phyloP scores from a whole-genome alignment of 1,139 yeast genomes.

The Arxiozyma heterogenica region DNA sequence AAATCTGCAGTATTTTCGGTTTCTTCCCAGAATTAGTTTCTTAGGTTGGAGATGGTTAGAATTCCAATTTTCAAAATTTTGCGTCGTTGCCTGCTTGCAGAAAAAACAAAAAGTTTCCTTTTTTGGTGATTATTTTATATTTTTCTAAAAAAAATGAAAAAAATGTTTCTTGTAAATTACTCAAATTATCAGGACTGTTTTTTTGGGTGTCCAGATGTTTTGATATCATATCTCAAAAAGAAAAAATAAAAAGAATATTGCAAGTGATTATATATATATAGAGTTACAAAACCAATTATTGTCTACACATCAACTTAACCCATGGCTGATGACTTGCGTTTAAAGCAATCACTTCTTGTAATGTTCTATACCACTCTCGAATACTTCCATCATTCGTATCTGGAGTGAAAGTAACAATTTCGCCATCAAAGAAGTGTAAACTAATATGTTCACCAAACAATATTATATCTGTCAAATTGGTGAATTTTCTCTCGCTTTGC shows the following conservation, averaged over 20 bases:
- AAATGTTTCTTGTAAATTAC: too few species aligned
- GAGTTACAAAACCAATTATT: not conserved
- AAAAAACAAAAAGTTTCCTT: not conserved
- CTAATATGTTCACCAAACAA: slow-evolving; percentile 56
- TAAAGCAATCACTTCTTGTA: slow-evolving; percentile 46
- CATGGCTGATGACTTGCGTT: slow-evolving; percentile 57
- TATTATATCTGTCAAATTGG: slow-evolving; percentile 40
- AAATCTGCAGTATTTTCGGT: not conserved
- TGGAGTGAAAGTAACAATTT: slow-evolving; percentile 60
- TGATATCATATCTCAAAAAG: not conserved
- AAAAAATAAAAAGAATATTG: too few species aligned
- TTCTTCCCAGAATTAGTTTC: not conserved
- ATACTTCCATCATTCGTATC: slow-evolving; percentile 34
- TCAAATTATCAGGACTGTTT: not conserved
- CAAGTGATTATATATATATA: not conserved
- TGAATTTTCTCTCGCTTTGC: slow-evolving; percentile 39
- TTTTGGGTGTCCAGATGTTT: slow-evolving; percentile 1
- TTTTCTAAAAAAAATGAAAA: not conserved
- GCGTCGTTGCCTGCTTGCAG: not conserved
- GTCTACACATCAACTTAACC: slow-evolving; percentile 39
- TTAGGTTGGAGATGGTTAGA: not conserved
- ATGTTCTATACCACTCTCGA: slow-evolving; percentile 43
- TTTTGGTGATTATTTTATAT: not conserved
- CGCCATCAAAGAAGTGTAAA: slow-evolving; percentile 56
- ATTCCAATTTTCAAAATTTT: not conserved